A percentile compares a stretch with the other conserved stretches of the same genome.
phyloP scores from a whole-genome alignment of 139 green algal species.

The Nannochloris sp. region DNA sequence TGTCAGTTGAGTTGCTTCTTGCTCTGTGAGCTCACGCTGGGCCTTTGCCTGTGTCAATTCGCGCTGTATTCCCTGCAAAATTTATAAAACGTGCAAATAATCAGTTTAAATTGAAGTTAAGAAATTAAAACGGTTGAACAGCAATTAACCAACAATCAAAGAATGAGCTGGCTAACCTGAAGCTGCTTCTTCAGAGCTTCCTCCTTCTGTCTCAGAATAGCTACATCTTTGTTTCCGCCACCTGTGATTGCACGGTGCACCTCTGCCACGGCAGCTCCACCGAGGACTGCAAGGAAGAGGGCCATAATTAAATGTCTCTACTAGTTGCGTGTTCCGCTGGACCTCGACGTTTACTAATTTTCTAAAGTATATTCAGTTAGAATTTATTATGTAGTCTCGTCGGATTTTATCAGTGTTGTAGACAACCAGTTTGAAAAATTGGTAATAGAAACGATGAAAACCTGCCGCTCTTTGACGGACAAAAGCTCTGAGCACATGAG shows the following conservation, averaged over 20 bases:
- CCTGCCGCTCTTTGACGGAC: too few relatives aligned
- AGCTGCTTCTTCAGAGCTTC: conserved; percentile 16
- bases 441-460: too few relatives aligned
- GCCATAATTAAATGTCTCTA: background rate
- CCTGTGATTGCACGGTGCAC: conserved; percentile 23
- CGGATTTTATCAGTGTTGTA: too few relatives aligned
- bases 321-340: too few relatives aligned
- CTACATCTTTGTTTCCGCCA: conserved; percentile 7
- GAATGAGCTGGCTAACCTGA: background rate
- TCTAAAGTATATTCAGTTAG: too few relatives aligned
- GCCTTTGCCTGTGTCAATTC: conserved; percentile 12
- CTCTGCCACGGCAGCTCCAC: conserved; percentile 23
- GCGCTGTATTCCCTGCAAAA: conserved; percentile 18
- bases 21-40: conserved; percentile 12
- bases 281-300: conserved; percentile 3
- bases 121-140: background rate
- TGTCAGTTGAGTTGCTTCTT: conserved; percentile 16
- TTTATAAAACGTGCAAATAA: background rate
- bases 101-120: background rate
- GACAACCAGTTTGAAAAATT: too few relatives aligned
- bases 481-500: too few relatives aligned
- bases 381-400: too few relatives aligned
- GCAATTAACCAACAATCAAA: background rate
- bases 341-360: too few relatives aligned
- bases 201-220: conserved; percentile 10